Evolutionary conservation across 176 grass and related monocot species (phyloP), one percentile per base, ranked within the genome.

Genomic region (Musa itinerans): DNA sequence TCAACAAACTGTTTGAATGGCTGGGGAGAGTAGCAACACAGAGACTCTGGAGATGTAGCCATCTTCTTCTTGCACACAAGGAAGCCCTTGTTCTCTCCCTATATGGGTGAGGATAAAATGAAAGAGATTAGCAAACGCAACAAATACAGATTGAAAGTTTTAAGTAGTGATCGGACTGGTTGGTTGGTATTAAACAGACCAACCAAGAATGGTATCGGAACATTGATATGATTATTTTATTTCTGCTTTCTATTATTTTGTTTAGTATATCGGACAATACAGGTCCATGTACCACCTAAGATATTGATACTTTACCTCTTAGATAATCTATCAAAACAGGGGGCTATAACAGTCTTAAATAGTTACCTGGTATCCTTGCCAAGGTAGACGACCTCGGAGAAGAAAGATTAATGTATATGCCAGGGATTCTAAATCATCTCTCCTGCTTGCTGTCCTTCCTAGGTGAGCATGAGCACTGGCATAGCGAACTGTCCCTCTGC

Each of bases 11-110:
- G 49, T 72, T 52, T 72, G n/a, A 54, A 72, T 53, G 50, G 70
- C 11, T 53, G 49, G 21, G 70, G 50, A 48, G 14, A 72, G 22
- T 54, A 52, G 20, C 50, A 72, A 72, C 70, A 54, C 17, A 72
- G 20, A 53, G 70, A 24, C 19, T 72, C 70, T 53, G 49, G 70
- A 72, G 50, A 54, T 43, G 50, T 72, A 23, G 19, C 20, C 70
- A 72, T 72, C 49, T 72, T 53, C 50, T 53, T 72, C 48, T 69
- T 69, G 67, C 67, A 69, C 15, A 69, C 67, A 17, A 53, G 49
- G 51, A 72, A 72, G 70, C 50, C 49, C 50, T 72, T 72, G 9
- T 72, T 72, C 70, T 72, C 70, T 24, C 70, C 70, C 70, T 72
- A 23, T 53, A 15, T 57, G 54, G 54, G 14, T 16, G 1, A 57